Evolutionary conservation across 163 green algal species (phyloP), one percentile per base, ranked within the genome.

Genomic region (Volvox carteri): DNA sequence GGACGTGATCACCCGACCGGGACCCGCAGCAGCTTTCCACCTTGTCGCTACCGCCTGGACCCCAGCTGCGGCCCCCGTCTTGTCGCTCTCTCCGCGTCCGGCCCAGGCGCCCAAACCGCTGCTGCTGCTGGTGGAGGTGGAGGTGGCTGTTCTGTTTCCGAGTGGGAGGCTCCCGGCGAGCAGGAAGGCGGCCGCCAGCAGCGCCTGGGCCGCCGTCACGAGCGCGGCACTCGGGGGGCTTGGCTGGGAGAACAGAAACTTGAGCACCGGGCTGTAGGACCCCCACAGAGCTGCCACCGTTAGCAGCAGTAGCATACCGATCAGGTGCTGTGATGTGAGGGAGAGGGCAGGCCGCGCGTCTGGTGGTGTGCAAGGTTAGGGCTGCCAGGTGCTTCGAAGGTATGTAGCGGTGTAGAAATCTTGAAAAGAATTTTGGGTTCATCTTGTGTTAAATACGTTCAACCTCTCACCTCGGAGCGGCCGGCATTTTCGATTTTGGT

Each of bases 181-280:
- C 0, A 93, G 75, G 74, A 90, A 90, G 37, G 65, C 44, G 14
- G 74, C 79, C 5, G 90, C 87, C 74, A 93, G 74, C 33, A 84
- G 33, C 18, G 79, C 73, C 44, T 93, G 90, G 16, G 87, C 50
- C 12, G 90, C 80, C 1, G 89, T 93, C 70, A 93, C 75, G 39
- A 93, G 58, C 0, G 90, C 76, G 0, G 89, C 73, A 48, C 42
- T 70, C 23, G 89, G 89, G 28, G 89, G 89, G 5, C 33, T 62
- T 41, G 54, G 68, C 35, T 44, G 58, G 0, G 76, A 35, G 44
- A 90, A 90, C 1, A 92, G 78, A 11, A 86, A 76, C 39, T 86
- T 79, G 39, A 92, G 58, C 18, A 77, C 58, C 4, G 89, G 89
- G n/a, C 67, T 81, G 54, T 68, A 89, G 56, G 44, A 81, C 14